phyloP scores from a whole-genome alignment of 208 protist genomes.

The Strigomonas culicis region DNA sequence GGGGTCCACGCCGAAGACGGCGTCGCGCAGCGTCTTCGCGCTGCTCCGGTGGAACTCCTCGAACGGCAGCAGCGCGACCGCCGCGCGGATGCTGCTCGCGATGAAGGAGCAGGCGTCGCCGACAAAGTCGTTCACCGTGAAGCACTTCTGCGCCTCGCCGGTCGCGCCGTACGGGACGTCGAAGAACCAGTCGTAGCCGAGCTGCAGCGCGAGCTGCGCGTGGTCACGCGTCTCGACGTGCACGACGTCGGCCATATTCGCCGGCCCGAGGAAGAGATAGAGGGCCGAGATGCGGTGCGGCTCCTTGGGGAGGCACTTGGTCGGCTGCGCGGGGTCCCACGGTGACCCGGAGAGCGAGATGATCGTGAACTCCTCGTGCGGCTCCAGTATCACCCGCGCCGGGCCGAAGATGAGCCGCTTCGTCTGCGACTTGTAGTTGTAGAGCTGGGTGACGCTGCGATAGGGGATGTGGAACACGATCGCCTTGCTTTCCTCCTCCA shows the following conservation, averaged over 20 bases:
- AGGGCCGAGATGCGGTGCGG: constrained; percentile 62
- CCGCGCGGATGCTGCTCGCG: constrained; percentile 79
- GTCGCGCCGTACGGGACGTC: constrained; percentile 58
- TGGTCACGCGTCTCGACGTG: constrained; percentile 88
- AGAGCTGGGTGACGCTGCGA: constrained; percentile 94
- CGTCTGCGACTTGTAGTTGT: constrained; percentile 90
- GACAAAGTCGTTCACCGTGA: constrained; percentile 84
- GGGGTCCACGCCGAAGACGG: constrained; percentile 81
- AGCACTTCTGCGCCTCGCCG: constrained; percentile 53
- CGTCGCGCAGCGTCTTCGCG: constrained; percentile 45
- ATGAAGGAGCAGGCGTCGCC: constrained; percentile 82
- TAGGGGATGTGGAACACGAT: constrained; percentile 94
- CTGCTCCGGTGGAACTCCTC: constrained; percentile 89
- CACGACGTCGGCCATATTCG: constrained; percentile 94
- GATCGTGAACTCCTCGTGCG: constrained; percentile 84
- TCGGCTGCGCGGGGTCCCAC: constrained; percentile 78
- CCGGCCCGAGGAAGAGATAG: constrained; percentile 90
- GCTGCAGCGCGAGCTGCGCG: constrained; percentile 77
- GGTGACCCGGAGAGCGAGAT: constrained; percentile 86
- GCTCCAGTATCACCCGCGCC: constrained; percentile 67
- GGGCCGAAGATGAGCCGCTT: constrained; percentile 86
- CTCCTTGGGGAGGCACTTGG: constrained; percentile 70
- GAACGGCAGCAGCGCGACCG: constrained; percentile 74
- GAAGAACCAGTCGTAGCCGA: constrained; percentile 91
- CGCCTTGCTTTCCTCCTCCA: constrained; percentile 31